Conservation (phyloP, 2,329 filamentous ascomycete species). For the Penicillium sp. region DNA sequence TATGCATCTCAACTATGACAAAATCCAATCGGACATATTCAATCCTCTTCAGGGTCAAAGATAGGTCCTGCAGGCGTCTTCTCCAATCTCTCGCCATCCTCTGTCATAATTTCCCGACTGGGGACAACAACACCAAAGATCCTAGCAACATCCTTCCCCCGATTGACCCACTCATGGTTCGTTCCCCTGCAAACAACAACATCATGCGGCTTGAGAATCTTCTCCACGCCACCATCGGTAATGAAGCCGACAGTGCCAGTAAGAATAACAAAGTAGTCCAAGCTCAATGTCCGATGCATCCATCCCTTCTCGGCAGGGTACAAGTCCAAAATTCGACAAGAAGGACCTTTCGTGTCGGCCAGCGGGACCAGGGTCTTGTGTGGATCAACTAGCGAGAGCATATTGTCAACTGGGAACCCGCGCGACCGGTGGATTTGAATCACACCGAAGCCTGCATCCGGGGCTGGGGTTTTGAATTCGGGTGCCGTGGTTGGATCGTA, state of each 20-base stretch:
- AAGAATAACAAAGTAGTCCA: slow-evolving; percentile 33
- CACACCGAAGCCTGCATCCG: slow-evolving; percentile 25
- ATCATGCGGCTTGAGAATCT: slow-evolving; percentile 27
- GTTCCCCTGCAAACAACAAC: slow-evolving; percentile 39
- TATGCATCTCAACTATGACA: neutral
- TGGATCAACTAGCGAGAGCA: slow-evolving; percentile 18
- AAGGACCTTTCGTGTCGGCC: slow-evolving; percentile 25
- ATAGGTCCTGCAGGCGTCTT: slow-evolving; percentile 29
- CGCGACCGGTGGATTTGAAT: slow-evolving; percentile 30
- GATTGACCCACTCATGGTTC: slow-evolving; percentile 50
- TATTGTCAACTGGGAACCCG: slow-evolving; percentile 26
- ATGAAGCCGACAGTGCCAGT: slow-evolving; percentile 27
- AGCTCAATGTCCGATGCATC: slow-evolving; percentile 31
- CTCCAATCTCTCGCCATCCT: slow-evolving; percentile 40
- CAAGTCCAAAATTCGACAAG: slow-evolving; percentile 21
- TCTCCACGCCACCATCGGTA: slow-evolving; percentile 31
- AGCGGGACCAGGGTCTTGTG: slow-evolving; percentile 24
- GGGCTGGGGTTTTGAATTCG: slow-evolving; percentile 15
- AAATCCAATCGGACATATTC: neutral
- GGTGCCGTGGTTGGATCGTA: slow-evolving; percentile 27
- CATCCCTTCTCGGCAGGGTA: slow-evolving; percentile 19
- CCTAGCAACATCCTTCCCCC: slow-evolving; percentile 37
- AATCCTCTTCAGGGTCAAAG: slow-evolving; percentile 21
- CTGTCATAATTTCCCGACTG: slow-evolving; percentile 41
- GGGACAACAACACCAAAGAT: slow-evolving; percentile 45